These are phyloP conservation scores for Citrus sp. DNA, from an alignment of 345 rosid genomes.

Conservation along the genomic window DNA sequence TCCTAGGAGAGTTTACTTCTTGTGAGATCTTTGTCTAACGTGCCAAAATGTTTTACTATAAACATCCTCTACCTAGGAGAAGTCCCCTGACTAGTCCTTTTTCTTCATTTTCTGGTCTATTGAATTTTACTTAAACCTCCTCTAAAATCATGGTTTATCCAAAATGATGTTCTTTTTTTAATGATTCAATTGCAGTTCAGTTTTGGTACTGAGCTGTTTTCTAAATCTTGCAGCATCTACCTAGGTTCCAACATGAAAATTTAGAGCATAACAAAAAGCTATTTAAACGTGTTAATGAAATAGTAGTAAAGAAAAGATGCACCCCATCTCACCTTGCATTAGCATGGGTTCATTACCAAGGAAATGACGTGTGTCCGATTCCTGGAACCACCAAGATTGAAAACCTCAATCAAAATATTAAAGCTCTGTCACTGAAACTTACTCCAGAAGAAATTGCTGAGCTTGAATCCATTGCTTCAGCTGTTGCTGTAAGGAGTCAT, in stretches of 20 bases:
- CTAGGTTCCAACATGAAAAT: too few relatives aligned
- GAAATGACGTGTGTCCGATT: too few relatives aligned
- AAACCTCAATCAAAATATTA: too few relatives aligned
- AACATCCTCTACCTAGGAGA: background rate
- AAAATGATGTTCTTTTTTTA: background rate
- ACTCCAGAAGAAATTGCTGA: constrained; percentile 18
- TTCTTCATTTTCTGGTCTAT: background rate
- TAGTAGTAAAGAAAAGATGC: constrained; percentile 49
- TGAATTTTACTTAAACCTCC: too few relatives aligned
- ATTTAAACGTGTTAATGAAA: constrained; percentile 41
- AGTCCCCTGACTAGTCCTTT: background rate
- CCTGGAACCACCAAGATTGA: too few relatives aligned
- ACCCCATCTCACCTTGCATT: constrained; percentile 62
- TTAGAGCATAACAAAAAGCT: constrained; percentile 42
- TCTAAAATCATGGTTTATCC: background rate
- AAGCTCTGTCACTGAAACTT: constrained; percentile 3
- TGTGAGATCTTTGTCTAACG: background rate
- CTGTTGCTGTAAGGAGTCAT: constrained; percentile 15
- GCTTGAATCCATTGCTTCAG: constrained; percentile 25
- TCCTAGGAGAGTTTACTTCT: background rate
- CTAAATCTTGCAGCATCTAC: too few relatives aligned
- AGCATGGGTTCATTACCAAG: too few relatives aligned
- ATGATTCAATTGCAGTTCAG: too few relatives aligned
- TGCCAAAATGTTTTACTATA: background rate
- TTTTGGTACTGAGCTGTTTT: too few relatives aligned